Evolutionary conservation across 116 monocot genomes (phyloP).

Genomic region (Dioscorea cayenensis): DNA sequence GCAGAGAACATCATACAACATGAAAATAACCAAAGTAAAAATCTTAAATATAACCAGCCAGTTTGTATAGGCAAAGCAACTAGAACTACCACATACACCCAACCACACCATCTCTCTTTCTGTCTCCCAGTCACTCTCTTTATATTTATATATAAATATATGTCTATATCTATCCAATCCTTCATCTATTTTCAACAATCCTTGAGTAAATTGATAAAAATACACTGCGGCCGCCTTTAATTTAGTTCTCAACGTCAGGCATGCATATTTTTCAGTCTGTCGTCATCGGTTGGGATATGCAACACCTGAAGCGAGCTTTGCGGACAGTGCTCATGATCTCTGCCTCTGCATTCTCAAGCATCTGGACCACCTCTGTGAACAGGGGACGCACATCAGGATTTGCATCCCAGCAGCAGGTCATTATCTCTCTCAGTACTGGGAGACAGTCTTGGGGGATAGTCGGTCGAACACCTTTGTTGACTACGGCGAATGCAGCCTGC

Average conservation of each 20-base stretch:
- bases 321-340: constrained; percentile 66
- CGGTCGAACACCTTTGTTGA: constrained; percentile 77
- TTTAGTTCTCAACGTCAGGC: too few species aligned
- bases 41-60: too few species aligned
- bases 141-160: too few species aligned
- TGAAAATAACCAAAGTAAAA: too few species aligned
- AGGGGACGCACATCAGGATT: constrained; percentile 82
- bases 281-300: constrained; percentile 84
- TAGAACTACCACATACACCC: background rate
- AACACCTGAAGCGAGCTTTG: constrained; percentile 85
- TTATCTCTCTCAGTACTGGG: constrained; percentile 64
- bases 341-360: constrained; percentile 74
- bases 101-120: too few species aligned
- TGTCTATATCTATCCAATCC: too few species aligned
- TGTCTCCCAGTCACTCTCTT: too few species aligned
- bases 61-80: background rate
- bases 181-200: too few species aligned
- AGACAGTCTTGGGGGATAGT: constrained; percentile 73
- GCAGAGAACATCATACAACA: too few species aligned
- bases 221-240: too few species aligned
- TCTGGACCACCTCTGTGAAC: constrained; percentile 68
- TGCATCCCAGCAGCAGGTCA: constrained; percentile 89
- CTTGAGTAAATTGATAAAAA: too few species aligned
- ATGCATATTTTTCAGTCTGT: constrained; percentile 32
- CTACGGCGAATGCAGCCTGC: constrained; percentile 96